Percentiles rank a stretch among this genome's conserved stretches.
Evolutionary conservation across 1,284 basidiomycete genomes (phyloP).

Genomic region (Sphagnurus paluster): DNA sequence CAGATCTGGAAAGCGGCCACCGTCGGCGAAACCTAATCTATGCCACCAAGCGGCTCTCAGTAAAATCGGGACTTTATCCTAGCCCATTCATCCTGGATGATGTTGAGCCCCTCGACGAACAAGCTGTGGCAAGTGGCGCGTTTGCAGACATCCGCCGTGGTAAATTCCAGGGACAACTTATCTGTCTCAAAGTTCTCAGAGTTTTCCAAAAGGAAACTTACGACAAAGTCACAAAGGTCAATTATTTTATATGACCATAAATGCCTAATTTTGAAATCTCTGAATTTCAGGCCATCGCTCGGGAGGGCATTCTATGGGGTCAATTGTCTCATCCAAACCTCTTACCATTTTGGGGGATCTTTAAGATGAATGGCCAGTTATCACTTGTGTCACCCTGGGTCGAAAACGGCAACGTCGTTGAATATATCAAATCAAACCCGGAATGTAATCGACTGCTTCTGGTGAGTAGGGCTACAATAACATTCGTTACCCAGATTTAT

Average conservation of each 20-base stretch:
- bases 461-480: background rate
- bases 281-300: constrained; percentile 2
- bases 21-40: constrained; percentile 7
- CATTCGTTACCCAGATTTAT: background rate
- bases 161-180: background rate
- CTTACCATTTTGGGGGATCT: constrained; percentile 1
- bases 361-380: background rate
- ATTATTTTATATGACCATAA: background rate
- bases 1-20: background rate
- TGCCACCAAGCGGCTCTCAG: constrained; percentile 6
- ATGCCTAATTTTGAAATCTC: too few species aligned
- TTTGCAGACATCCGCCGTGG: constrained; percentile 9
- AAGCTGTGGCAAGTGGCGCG: background rate
- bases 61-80: constrained; percentile 7
- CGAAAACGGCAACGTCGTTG: background rate
- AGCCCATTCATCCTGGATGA: constrained; percentile 1
- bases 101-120: background rate
- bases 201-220: background rate
- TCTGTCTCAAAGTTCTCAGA: constrained; percentile 9
- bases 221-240: constrained; percentile 1
- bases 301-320: constrained; percentile 9
- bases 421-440: background rate
- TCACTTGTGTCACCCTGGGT: background rate
- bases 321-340: constrained; percentile 7
- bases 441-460: background rate